phyloP scores from a whole-genome alignment of 495 filamentous ascomycete genomes.

The Haplographium delicatum region DNA sequence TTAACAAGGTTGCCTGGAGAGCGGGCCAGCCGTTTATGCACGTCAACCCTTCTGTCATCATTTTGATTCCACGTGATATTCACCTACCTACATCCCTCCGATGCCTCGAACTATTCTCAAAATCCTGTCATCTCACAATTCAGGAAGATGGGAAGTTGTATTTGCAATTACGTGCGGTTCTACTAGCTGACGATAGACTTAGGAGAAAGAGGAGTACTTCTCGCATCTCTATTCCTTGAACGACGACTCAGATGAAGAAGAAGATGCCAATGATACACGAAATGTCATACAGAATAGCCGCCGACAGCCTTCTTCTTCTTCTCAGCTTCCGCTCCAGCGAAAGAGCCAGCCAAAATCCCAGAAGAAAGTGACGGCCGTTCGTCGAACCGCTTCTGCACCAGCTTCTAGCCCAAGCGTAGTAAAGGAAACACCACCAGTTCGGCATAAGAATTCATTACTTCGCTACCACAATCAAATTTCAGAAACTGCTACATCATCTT shows the following conservation, averaged over 20 bases:
- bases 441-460: conserved; percentile 9
- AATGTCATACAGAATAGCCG: conserved; percentile 5
- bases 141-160: not conserved
- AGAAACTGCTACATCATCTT: conserved; percentile 7
- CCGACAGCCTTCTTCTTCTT: conserved; percentile 4
- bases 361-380: conserved; percentile 14
- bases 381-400: conserved; percentile 18
- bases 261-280: conserved; percentile 19
- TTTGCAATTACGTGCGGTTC: not conserved
- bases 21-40: too few species aligned
- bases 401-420: conserved; percentile 5
- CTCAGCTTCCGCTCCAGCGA: not conserved
- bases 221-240: conserved; percentile 41
- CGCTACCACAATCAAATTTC: conserved; percentile 10
- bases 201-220: conserved; percentile 35
- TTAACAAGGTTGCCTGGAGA: too few species aligned
- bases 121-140: not conserved
- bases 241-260: conserved; percentile 33
- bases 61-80: not conserved
- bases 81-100: not conserved
- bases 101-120: not conserved
- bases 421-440: conserved; percentile 12
- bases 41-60: not conserved
- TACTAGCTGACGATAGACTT: conserved; percentile 1
- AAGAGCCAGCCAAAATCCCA: not conserved